Evolutionary conservation across 2,329 filamentous ascomycete genomes (phyloP), one percentile per base, ranked within the genome.

Genomic region (Claviceps sorghi): DNA sequence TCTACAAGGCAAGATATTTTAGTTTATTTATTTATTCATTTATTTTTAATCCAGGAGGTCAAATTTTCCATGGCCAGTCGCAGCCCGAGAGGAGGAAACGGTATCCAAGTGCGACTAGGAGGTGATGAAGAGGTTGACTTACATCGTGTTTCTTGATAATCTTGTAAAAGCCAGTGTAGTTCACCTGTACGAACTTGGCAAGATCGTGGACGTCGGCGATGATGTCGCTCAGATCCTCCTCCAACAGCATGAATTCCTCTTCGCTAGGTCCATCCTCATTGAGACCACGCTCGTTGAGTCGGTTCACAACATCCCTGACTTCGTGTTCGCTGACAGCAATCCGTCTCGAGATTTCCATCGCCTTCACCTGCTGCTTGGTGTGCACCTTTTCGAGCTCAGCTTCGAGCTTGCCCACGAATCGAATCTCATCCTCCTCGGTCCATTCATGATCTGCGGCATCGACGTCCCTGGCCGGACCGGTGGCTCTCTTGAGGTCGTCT

Each of bases 91-190:
- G 11, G 3, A 13, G 34, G 1, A 13, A 17, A 36, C 13, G 10
- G 13, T 36, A n/a, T n/a, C n/a, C n/a, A n/a, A n/a, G n/a, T n/a
- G n/a, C n/a, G n/a, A n/a, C 11, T 13, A 36, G 34, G 36, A n/a
- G 36, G 17, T 38, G 6, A 38, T 6, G 36, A 3, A 26, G 22
- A 49, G 29, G 13, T 5, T 11, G 40, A 57, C 85, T 60, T 69
- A 91, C 87, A 72, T 96, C 93, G 68, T 98, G 93, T 76, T 98
- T 98, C 77, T 98, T 98, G 70, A 98, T 95, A 58, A 98, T 98
- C 76, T 98, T 98, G 74, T 96, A 94, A 67, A 98, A 98, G 5
- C 93, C 93, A 0, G 91, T 97, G 66, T 98, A 98, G 71, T 98
- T 98, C 65, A 98, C 73, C 72, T 96, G 91, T 7, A 95, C 94